These are phyloP conservation scores for Pachyrhizus erosus DNA, from an alignment of 306 rosid species.

Conservation along the genomic window DNA sequence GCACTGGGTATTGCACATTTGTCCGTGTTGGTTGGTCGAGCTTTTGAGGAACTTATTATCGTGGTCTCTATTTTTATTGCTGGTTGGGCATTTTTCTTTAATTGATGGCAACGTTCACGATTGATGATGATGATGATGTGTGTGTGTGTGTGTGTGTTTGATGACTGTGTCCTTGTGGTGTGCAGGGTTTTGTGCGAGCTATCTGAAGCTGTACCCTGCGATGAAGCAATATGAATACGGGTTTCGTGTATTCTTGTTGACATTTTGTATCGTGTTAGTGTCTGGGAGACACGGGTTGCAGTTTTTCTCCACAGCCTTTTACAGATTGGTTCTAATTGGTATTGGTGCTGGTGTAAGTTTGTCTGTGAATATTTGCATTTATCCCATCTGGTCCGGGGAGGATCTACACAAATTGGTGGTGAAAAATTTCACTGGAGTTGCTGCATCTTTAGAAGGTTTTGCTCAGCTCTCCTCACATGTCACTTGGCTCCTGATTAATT, in stretches of 20 bases:
- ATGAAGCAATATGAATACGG: slow-evolving; percentile 85
- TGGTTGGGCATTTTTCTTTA: slow-evolving; percentile 51
- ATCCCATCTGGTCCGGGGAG: slow-evolving; percentile 87
- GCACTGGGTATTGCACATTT: slow-evolving; percentile 66
- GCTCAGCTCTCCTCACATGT: not conserved
- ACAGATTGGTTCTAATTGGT: slow-evolving; percentile 70
- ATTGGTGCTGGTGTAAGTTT: slow-evolving; percentile 72
- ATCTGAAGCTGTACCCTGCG: slow-evolving; percentile 61
- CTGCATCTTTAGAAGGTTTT: slow-evolving; percentile 69
- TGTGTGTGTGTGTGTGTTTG: not conserved
- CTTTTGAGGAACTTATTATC: slow-evolving; percentile 55
- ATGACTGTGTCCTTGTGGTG: slow-evolving; percentile 26
- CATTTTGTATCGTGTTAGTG: slow-evolving; percentile 71
- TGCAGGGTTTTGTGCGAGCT: slow-evolving; percentile 66
- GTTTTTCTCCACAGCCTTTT: slow-evolving; percentile 65
- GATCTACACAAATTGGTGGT: slow-evolving; percentile 86
- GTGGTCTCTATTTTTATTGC: slow-evolving; percentile 63
- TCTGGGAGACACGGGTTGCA: slow-evolving; percentile 55
- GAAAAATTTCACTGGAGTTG: slow-evolving; percentile 69
- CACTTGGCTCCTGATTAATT: not conserved
- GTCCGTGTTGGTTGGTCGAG: slow-evolving; percentile 51
- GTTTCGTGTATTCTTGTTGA: slow-evolving; percentile 78
- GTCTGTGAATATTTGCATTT: slow-evolving; percentile 62
- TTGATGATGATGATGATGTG: not conserved
- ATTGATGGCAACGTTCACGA: not conserved